A percentile compares a stretch with the other conserved stretches of the same genome.
Evolutionary conservation across 2,329 filamentous ascomycete genomes (phyloP).

Genomic region (Botrytis cinerea): DNA sequence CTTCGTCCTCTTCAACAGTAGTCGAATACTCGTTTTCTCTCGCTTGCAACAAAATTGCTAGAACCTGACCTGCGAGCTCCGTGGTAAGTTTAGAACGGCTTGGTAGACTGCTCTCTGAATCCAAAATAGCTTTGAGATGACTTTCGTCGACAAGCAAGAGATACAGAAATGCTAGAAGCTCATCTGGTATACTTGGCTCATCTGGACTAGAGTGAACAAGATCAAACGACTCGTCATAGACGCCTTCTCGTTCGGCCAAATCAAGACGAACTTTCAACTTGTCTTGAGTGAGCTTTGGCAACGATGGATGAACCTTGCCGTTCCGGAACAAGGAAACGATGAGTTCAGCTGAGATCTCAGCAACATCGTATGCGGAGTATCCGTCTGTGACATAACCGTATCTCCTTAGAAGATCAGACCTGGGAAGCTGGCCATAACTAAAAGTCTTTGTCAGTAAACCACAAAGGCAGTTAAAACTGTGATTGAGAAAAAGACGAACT

Average conservation of each 20-base stretch:
- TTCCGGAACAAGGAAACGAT: slow-evolving; percentile 44
- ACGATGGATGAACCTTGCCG: slow-evolving; percentile 19
- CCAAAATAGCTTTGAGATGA: slow-evolving; percentile 44
- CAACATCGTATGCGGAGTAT: slow-evolving; percentile 65
- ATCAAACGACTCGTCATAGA: slow-evolving; percentile 64
- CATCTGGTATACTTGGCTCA: slow-evolving; percentile 40
- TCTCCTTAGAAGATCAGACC: slow-evolving; percentile 64
- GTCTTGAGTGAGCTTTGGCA: slow-evolving; percentile 34
- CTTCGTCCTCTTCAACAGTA: slow-evolving; percentile 52
- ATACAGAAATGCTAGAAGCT: slow-evolving; percentile 46
- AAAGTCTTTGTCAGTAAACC: slow-evolving; percentile 1
- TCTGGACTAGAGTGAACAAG: slow-evolving; percentile 42
- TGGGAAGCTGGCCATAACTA: slow-evolving; percentile 63
- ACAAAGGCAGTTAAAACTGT: background rate
- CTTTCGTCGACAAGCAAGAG: slow-evolving; percentile 45
- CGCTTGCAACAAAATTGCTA: slow-evolving; percentile 45
- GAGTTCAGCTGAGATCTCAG: slow-evolving; percentile 58
- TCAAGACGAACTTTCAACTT: slow-evolving; percentile 41
- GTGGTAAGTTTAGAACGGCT: slow-evolving; percentile 48
- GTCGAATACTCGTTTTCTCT: slow-evolving; percentile 54
- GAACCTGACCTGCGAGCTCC: slow-evolving; percentile 43
- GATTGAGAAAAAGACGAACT: slow-evolving; percentile 40
- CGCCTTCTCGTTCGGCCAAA: slow-evolving; percentile 55
- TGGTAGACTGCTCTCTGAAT: slow-evolving; percentile 41
- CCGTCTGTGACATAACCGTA: slow-evolving; percentile 69